These are phyloP conservation scores for Vanderwaltozyma yarrowii DNA, from an alignment of 805 yeast genomes.

Conservation along the genomic window DNA sequence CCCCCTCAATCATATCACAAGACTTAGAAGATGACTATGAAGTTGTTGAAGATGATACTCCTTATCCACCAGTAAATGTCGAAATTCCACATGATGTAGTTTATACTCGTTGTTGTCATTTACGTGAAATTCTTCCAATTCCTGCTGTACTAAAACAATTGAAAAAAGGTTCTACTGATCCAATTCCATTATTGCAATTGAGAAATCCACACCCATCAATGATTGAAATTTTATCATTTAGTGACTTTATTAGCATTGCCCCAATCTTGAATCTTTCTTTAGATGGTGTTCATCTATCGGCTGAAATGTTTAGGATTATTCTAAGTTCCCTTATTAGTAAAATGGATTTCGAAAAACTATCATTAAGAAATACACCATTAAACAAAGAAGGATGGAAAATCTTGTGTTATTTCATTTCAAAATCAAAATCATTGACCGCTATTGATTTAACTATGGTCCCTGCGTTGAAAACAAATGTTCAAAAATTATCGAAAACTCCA, in stretches of 20 bases:
- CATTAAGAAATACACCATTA: slow-evolving; percentile 70
- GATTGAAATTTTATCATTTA: slow-evolving; percentile 76
- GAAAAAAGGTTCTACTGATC: slow-evolving; percentile 64
- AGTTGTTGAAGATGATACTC: slow-evolving; percentile 14
- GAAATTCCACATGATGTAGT: slow-evolving; percentile 51
- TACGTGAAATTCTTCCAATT: slow-evolving; percentile 84
- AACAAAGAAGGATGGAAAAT: slow-evolving; percentile 72
- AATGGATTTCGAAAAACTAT: slow-evolving; percentile 56
- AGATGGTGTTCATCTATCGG: slow-evolving; percentile 68
- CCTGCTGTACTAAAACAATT: slow-evolving; percentile 81
- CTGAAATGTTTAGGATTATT: slow-evolving; percentile 64
- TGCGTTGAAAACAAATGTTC: slow-evolving; percentile 29
- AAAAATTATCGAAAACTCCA: slow-evolving; percentile 30
- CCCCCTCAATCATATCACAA: background rate
- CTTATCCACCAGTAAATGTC: slow-evolving; percentile 22
- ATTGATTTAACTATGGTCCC: slow-evolving; percentile 52
- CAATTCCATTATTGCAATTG: slow-evolving; percentile 65
- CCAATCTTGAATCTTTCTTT: slow-evolving; percentile 69
- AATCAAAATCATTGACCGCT: slow-evolving; percentile 45
- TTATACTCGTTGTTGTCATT: slow-evolving; percentile 87
- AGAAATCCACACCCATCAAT: slow-evolving; percentile 82
- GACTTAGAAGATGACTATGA: slow-evolving; percentile 8
- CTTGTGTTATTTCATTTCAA: slow-evolving; percentile 65
- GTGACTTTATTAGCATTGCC: slow-evolving; percentile 79
- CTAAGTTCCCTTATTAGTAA: slow-evolving; percentile 56